Conservation (phyloP, 441 rosid species). For the Brassica hybrid region DNA sequence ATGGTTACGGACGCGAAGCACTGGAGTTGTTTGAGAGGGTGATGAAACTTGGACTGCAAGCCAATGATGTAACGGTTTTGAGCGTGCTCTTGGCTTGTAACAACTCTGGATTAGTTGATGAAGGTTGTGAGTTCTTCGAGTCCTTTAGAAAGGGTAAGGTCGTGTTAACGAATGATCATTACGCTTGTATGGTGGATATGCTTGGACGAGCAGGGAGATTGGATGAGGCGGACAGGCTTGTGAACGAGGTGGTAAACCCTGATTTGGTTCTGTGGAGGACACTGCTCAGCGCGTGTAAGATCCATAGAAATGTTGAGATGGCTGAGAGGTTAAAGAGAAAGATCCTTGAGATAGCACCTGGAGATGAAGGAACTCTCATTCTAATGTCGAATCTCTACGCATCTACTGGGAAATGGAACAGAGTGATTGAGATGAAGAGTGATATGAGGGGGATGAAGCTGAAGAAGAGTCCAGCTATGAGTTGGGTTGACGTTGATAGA, state of each 20-base stretch:
- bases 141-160: slow-evolving; percentile 32
- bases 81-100: slow-evolving; percentile 53
- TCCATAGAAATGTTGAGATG: slow-evolving; percentile 46
- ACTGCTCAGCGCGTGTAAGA: slow-evolving; percentile 46
- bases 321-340: slow-evolving; percentile 41
- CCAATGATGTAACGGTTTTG: slow-evolving; percentile 43
- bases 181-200: slow-evolving; percentile 54
- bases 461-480: slow-evolving; percentile 53
- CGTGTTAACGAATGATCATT: slow-evolving; percentile 47
- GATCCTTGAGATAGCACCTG: slow-evolving; percentile 45
- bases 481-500: slow-evolving; percentile 47
- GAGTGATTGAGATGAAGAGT: slow-evolving; percentile 46
- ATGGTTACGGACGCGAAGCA: slow-evolving; percentile 43
- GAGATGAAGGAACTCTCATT: slow-evolving; percentile 55
- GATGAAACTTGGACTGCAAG: slow-evolving; percentile 36
- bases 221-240: slow-evolving; percentile 47
- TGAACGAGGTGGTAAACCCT: slow-evolving; percentile 42
- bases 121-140: slow-evolving; percentile 43
- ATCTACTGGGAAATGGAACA: slow-evolving; percentile 51
- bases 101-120: slow-evolving; percentile 50
- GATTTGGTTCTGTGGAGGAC: slow-evolving; percentile 52
- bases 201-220: slow-evolving; percentile 51
- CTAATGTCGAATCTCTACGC: slow-evolving; percentile 59
- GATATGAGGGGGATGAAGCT: slow-evolving; percentile 46
- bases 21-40: slow-evolving; percentile 42